phyloP scores from a whole-genome alignment of 2,329 filamentous ascomycete species.

The Calonectria montana region DNA sequence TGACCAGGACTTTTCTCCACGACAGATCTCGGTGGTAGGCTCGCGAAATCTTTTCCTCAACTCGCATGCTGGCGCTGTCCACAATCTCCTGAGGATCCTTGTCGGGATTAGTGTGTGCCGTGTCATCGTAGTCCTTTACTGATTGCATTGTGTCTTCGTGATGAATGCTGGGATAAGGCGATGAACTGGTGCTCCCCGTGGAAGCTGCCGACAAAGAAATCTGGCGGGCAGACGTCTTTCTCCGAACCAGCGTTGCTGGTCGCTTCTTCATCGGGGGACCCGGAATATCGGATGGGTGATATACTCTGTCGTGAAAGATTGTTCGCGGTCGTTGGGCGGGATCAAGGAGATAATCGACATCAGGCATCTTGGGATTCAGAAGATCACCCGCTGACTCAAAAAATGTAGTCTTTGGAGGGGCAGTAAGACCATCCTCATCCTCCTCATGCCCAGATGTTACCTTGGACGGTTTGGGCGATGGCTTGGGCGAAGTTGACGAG shows the following conservation, averaged over 20 bases:
- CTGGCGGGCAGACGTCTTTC: conserved; percentile 44
- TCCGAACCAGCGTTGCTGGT: conserved; percentile 49
- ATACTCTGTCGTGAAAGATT: conserved; percentile 97
- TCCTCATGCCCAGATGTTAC: conserved; percentile 65
- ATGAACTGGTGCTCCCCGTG: conserved; percentile 46
- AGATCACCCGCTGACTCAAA: conserved; percentile 96
- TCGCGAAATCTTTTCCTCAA: conserved; percentile 97
- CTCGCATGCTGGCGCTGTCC: conserved; percentile 79
- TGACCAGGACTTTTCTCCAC: conserved; percentile 97
- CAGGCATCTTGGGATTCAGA: conserved; percentile 88
- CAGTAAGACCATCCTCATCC: conserved; percentile 62
- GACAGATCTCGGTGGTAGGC: conserved; percentile 92
- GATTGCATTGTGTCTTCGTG: conserved; percentile 59
- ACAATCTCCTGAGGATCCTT: conserved; percentile 53
- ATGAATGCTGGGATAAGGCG: conserved; percentile 47
- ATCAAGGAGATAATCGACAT: conserved; percentile 84
- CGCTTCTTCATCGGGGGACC: conserved; percentile 76
- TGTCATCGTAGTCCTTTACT: conserved; percentile 65
- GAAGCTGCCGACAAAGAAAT: conserved; percentile 39
- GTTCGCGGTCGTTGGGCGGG: conserved; percentile 84
- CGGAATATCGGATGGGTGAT: conserved; percentile 93
- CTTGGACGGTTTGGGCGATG: conserved; percentile 41
- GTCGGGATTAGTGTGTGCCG: conserved; percentile 57
- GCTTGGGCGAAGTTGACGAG: neutral
- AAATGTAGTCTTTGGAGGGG: conserved; percentile 90